Evolutionary conservation across 2,329 filamentous ascomycete species (phyloP).

Genomic region (Chrysoporthe deuterocubensis): DNA sequence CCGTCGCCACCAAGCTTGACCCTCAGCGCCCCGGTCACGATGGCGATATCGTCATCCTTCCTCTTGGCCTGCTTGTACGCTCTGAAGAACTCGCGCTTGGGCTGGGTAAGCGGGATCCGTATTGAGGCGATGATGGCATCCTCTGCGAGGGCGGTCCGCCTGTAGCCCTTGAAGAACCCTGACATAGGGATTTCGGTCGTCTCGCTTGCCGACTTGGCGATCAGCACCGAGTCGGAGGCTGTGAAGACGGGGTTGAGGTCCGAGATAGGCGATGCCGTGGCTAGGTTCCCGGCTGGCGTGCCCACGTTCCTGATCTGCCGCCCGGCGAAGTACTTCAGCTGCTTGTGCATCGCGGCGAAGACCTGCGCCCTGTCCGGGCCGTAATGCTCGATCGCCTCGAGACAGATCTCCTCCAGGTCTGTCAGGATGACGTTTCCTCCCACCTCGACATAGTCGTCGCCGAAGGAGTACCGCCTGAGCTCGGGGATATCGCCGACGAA

Average conservation of each 20-base stretch:
- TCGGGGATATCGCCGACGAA: constrained; percentile 94
- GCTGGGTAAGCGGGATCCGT: constrained; percentile 76
- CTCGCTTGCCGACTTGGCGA: constrained; percentile 75
- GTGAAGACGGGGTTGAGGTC: constrained; percentile 95
- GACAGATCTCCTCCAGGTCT: constrained; percentile 84
- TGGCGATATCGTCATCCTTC: constrained; percentile 98
- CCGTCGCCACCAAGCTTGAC: constrained; percentile 72
- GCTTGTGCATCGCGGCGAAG: constrained; percentile 89
- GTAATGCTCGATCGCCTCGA: constrained; percentile 79
- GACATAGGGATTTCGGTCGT: constrained; percentile 89
- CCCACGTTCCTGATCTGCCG: constrained; percentile 97
- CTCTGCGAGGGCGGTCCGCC: constrained; percentile 77
- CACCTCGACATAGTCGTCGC: constrained; percentile 83
- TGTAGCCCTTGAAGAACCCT: constrained; percentile 90
- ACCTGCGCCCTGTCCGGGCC: constrained; percentile 74
- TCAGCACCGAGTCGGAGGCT: constrained; percentile 78
- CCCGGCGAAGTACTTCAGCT: constrained; percentile 92
- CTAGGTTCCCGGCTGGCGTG: constrained; percentile 91
- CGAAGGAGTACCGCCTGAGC: constrained; percentile 78
- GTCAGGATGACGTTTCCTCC: constrained; percentile 93
- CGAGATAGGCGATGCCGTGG: constrained; percentile 93
- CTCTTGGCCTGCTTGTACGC: constrained; percentile 97
- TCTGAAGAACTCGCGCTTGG: constrained; percentile 80
- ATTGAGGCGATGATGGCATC: constrained; percentile 87
- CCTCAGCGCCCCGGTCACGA: constrained; percentile 86